Percentiles rank a stretch among this genome's conserved stretches.
phyloP scores from a whole-genome alignment of 495 filamentous ascomycete species.

The Trichoderma virens region DNA sequence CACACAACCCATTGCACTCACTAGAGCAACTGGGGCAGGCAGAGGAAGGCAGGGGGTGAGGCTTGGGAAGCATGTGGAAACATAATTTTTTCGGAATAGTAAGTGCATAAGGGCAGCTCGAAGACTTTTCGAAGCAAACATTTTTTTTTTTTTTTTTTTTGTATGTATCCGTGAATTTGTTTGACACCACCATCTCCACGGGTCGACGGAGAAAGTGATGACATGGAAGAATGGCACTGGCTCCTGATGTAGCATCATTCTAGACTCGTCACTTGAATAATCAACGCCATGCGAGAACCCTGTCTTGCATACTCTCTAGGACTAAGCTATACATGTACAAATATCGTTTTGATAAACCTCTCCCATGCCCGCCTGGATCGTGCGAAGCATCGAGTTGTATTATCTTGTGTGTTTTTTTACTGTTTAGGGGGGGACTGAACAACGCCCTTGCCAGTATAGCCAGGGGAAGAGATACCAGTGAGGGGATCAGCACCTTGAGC shows the following conservation, averaged over 20 bases:
- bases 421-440: slow-evolving; percentile 58
- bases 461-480: slow-evolving; percentile 73
- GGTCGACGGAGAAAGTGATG: neutral
- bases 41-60: slow-evolving; percentile 37
- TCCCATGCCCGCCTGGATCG: neutral
- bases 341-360: neutral
- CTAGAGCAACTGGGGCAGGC: slow-evolving; percentile 32
- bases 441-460: slow-evolving; percentile 72
- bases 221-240: neutral
- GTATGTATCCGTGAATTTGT: neutral
- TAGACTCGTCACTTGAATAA: slow-evolving; percentile 11
- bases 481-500: slow-evolving; percentile 82
- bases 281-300: slow-evolving; percentile 2
- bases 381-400: neutral
- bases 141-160: neutral
- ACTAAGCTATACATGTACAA: slow-evolving; percentile 8
- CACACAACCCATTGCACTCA: slow-evolving; percentile 15
- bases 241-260: slow-evolving; percentile 10
- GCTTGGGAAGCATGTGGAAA: neutral
- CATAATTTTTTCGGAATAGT: neutral
- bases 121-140: neutral
- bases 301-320: slow-evolving; percentile 1
- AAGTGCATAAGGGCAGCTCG: neutral
- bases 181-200: neutral
- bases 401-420: neutral